Evolutionary conservation across 768 basidiomycete genomes (phyloP).

Genomic region (Collybia sp.): DNA sequence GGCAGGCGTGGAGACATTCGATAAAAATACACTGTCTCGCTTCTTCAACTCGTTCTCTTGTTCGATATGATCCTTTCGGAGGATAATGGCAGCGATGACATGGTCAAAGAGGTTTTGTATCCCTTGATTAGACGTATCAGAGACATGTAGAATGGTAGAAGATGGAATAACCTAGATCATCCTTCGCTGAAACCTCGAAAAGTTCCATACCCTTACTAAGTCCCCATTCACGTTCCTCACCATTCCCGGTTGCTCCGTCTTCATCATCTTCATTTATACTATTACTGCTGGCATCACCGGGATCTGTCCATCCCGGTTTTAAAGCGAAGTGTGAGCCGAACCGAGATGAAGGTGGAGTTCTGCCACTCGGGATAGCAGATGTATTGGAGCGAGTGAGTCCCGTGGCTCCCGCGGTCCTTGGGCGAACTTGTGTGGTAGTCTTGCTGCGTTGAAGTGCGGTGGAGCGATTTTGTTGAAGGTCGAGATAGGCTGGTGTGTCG

Average conservation of each 20-base stretch:
- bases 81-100: conserved; percentile 77
- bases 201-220: conserved; percentile 81
- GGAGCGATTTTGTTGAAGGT: conserved; percentile 49
- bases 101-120: conserved; percentile 77
- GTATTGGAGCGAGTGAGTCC: conserved; percentile 46
- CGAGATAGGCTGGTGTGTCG: conserved; percentile 58
- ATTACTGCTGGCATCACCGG: conserved; percentile 57
- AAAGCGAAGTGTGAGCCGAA: conserved; percentile 55
- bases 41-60: conserved; percentile 74
- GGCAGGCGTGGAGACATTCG: conserved; percentile 54
- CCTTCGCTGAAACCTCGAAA: conserved; percentile 90
- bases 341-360: conserved; percentile 50
- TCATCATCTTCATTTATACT: conserved; percentile 67
- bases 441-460: conserved; percentile 51
- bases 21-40: conserved; percentile 80
- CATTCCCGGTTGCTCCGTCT: conserved; percentile 40
- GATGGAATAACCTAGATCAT: conserved; percentile 57
- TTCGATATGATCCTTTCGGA: conserved; percentile 75
- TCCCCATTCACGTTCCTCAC: conserved; percentile 66
- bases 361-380: conserved; percentile 29
- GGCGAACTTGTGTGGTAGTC: conserved; percentile 39
- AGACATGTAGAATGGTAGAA: conserved; percentile 9
- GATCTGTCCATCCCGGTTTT: conserved; percentile 49
- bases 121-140: conserved; percentile 39
- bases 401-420: conserved; percentile 37